Conservation (phyloP, 129 eudicot species). For the Artemisia argyi region DNA sequence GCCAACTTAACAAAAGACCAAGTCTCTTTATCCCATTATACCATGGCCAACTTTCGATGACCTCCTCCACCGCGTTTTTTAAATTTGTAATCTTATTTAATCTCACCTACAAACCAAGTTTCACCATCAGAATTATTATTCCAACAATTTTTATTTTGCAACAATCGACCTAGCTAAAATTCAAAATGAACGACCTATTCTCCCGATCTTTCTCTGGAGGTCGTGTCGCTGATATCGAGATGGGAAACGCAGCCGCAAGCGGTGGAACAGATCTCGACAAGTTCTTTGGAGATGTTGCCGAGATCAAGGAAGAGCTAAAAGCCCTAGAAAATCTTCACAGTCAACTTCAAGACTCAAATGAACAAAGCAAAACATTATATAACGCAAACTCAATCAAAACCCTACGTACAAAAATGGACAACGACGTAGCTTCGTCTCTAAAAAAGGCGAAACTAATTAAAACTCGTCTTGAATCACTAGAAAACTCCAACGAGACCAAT, state of each 20-base stretch:
- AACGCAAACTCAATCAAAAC: constrained; percentile 53
- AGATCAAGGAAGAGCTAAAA: constrained; percentile 53
- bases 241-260: constrained; percentile 27
- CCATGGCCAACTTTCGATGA: constrained; percentile 23
- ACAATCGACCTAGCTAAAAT: background rate
- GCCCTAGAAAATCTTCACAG: constrained; percentile 51
- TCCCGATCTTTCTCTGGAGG: constrained; percentile 61
- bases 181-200: constrained; percentile 66
- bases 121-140: background rate
- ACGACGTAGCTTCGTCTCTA: constrained; percentile 44
- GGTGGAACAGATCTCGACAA: constrained; percentile 54
- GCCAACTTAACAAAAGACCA: constrained; percentile 14
- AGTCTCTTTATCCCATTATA: constrained; percentile 4
- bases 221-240: constrained; percentile 42
- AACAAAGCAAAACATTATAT: constrained; percentile 65
- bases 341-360: constrained; percentile 54
- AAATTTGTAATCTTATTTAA: constrained; percentile 13
- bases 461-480: constrained; percentile 58
- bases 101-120: background rate
- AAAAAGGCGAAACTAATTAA: constrained; percentile 59
- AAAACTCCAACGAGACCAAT: constrained; percentile 51
- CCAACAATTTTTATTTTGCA: background rate
- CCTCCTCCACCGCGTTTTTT: constrained; percentile 14
- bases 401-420: constrained; percentile 56
- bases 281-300: constrained; percentile 68